Evolutionary conservation across 495 filamentous ascomycete species (phyloP), one percentile per base, ranked within the genome.

Genomic region (Oidiodendron maius): DNA sequence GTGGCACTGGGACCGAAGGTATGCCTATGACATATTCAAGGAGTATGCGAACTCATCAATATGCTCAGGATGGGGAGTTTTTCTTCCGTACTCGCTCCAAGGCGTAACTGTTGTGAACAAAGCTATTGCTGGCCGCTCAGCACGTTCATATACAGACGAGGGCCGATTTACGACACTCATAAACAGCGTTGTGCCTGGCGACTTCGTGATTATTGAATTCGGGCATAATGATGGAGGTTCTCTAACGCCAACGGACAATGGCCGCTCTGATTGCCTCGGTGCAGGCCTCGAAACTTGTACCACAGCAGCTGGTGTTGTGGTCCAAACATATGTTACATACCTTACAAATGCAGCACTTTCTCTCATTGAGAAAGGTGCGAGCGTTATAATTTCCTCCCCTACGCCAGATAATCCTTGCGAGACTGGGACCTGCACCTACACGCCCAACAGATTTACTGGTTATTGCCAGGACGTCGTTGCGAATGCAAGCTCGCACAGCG

Each of bases 401-500:
- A 86, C 82, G 3, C 82, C 82, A 0, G 76, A 85, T 51, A 84
- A 75, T 40, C 59, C 71, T 13, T 85, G 79, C 77, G 79, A 85
- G 55, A 61, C 60, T 5, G 77, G 77, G 0, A 60, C 49, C 1
- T 84, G 70, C 53, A 50, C 21, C 4, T 70, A 68, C 41, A 50
- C 55, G 12, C 59, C 67, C 10, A 56, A 60, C 30, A 64, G 81
- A 3, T 86, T 84, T 46, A 80, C 82, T 0, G 72, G 46, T 25
- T 85, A 84, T 56, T 74, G 77, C 0, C 46, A 68, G 46, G 51
- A 66, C 16, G 80, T 79, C 6, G 74, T 78, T 0, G 58, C 66
- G 51, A 66, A 67, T 22, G 63, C 58, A 0, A 56, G 60, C 0
- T 66, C 55, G 0, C 67, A 64, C 0, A 74, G 73, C 0, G 67